phyloP scores from a whole-genome alignment of 192 early-diverging fungal species.

The Paraglomus brasilianum region DNA sequence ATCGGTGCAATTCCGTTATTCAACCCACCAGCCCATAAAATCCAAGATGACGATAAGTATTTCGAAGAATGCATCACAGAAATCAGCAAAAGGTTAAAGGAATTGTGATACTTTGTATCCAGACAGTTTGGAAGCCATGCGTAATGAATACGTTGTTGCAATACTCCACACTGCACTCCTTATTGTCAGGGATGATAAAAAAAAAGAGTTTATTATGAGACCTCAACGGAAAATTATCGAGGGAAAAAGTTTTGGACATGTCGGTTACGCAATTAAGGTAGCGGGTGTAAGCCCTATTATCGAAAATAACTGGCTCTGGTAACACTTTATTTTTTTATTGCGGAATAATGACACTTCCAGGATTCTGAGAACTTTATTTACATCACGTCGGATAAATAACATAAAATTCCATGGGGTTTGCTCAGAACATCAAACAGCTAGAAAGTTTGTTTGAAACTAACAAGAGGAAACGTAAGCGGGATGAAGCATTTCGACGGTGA shows the following conservation, averaged over 20 bases:
- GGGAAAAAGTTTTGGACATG: neutral
- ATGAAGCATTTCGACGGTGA: constrained; percentile 9
- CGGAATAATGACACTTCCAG: too few species aligned
- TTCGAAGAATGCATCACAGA: neutral
- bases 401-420: neutral
- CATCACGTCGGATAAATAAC: too few species aligned
- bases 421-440: neutral
- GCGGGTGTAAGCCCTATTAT: too few species aligned
- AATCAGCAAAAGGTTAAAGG: neutral
- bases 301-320: too few species aligned
- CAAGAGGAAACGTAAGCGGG: constrained; percentile 10
- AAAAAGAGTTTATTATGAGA: constrained; percentile 1
- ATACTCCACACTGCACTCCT: constrained; percentile 11
- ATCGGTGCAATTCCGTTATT: neutral
- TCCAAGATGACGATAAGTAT: neutral
- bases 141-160: constrained; percentile 12
- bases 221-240: neutral
- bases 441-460: constrained; percentile 2
- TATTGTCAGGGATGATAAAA: neutral
- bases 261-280: constrained; percentile 5
- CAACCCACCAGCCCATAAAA: neutral
- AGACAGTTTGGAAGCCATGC: constrained; percentile 12
- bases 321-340: too few species aligned
- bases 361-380: too few species aligned
- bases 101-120: neutral